These are phyloP conservation scores for Desmodesmus armatus DNA, from an alignment of 139 green algal genomes.

Conservation along the genomic window DNA sequence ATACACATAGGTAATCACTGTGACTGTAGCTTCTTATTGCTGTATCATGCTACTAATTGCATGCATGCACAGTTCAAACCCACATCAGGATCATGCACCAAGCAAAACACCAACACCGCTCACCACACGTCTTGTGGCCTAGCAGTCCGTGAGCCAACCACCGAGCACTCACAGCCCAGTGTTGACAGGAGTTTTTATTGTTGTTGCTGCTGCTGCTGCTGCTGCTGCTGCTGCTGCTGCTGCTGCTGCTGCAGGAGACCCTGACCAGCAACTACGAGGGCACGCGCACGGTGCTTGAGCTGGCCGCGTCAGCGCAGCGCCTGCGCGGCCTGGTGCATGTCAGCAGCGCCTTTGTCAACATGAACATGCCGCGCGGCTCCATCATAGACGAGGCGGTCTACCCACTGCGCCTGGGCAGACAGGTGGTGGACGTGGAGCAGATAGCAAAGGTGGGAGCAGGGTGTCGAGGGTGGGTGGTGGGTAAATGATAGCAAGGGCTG, in stretches of 20 bases:
- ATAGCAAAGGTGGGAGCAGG: slow-evolving; percentile 22
- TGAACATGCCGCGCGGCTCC: slow-evolving; percentile 48
- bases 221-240: too few relatives aligned
- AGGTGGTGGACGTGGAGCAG: slow-evolving; percentile 36
- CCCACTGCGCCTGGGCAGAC: slow-evolving; percentile 64
- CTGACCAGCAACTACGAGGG: slow-evolving; percentile 63
- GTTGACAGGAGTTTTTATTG: too few relatives aligned
- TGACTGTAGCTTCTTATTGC: too few relatives aligned
- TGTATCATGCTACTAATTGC: too few relatives aligned
- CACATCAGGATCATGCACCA: too few relatives aligned
- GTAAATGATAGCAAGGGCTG: too few relatives aligned
- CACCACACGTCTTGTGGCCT: too few relatives aligned
- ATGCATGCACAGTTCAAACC: too few relatives aligned
- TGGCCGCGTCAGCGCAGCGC: slow-evolving; percentile 23
- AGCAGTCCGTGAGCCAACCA: too few relatives aligned
- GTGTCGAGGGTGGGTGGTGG: not conserved
- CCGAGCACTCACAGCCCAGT: too few relatives aligned
- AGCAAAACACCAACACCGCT: too few relatives aligned
- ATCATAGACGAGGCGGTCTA: slow-evolving; percentile 62
- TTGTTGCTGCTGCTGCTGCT: not conserved
- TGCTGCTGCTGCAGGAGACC: slow-evolving; percentile 2
- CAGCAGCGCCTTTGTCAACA: slow-evolving; percentile 60
- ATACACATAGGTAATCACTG: too few relatives aligned
- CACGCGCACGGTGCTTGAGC: slow-evolving; percentile 40
- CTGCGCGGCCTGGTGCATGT: slow-evolving; percentile 59